Base-by-base conservation (phyloP, 75 land plant genomes). In the Isoetes taiwanensis region DNA sequence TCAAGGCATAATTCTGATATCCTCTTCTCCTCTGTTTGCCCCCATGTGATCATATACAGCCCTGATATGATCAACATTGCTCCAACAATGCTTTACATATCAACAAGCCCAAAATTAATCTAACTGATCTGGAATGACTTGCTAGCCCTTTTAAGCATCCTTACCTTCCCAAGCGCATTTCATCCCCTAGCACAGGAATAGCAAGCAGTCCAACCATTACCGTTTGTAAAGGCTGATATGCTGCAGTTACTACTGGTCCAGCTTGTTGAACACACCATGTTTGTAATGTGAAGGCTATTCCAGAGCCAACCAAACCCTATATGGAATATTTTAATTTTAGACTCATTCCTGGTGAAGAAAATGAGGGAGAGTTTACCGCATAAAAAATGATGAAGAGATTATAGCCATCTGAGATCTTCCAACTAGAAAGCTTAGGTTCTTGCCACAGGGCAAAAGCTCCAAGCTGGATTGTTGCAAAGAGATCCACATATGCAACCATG, bases 81-180 rank as follows among this genome's bases (percentile, higher is more conserved):
- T 38, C 81, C 81, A 19, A 75, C 3, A 19, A 79, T 28, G 29
- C 81, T 79, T n/a, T n/a, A n/a, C n/a, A 37, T 38, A 6, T 20
- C 27, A n/a, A n/a, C n/a, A n/a, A n/a, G n/a, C n/a, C n/a, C n/a
- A n/a, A n/a, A n/a, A n/a, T n/a, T n/a, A n/a, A n/a, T n/a, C n/a
- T n/a, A n/a, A n/a, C n/a, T n/a, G n/a, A n/a, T n/a, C n/a, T n/a
- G n/a, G n/a, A n/a, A n/a, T n/a, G n/a, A n/a, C n/a, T n/a, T n/a
- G n/a, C n/a, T n/a, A n/a, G n/a, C n/a, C n/a, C n/a, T n/a, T n/a
- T n/a, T n/a, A n/a, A n/a, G n/a, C n/a, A n/a, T n/a, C n/a, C 54
- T 16, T 79, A 91, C 97, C 84, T 84, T 57, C 97, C 97, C 70
- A 83, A 58, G 61, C 81, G 83, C 72, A 91, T 84, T 41, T 85